phyloP scores from a whole-genome alignment of 169 alveolate species.

The Babesia ovis region DNA sequence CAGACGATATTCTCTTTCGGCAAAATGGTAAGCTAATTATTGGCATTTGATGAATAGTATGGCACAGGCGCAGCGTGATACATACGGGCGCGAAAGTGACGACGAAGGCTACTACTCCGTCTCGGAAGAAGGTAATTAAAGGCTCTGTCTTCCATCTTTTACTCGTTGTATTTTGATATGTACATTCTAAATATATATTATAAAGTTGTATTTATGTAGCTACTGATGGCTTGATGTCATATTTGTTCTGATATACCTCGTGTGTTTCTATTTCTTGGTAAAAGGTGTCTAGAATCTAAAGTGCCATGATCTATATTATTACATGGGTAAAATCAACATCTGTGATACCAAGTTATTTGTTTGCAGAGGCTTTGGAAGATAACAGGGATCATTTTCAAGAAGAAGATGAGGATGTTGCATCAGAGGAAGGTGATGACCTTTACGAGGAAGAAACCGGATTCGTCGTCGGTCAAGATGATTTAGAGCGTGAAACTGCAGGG shows the following conservation, averaged over 20 bases:
- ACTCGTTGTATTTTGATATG: neutral
- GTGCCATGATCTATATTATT: too few relatives aligned
- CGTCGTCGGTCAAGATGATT: slow-evolving; percentile 73
- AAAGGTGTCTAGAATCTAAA: too few relatives aligned
- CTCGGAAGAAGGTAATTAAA: slow-evolving; percentile 9
- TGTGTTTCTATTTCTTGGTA: too few relatives aligned
- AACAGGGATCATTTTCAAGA: slow-evolving; percentile 77
- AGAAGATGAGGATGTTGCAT: slow-evolving; percentile 77
- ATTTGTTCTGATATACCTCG: too few relatives aligned
- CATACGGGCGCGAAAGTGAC: neutral
- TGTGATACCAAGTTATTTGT: neutral
- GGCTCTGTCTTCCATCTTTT: neutral
- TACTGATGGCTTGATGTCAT: too few relatives aligned
- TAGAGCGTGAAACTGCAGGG: slow-evolving; percentile 76
- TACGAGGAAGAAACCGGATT: slow-evolving; percentile 79
- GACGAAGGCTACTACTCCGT: slow-evolving; percentile 5
- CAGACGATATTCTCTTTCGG: neutral
- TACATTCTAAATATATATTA: too few relatives aligned
- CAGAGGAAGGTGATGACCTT: slow-evolving; percentile 77
- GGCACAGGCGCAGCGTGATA: slow-evolving; percentile 6
- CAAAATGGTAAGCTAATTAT: slow-evolving; percentile 6
- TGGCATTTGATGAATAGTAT: neutral
- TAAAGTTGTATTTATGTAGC: too few relatives aligned
- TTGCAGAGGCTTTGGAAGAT: slow-evolving; percentile 63
- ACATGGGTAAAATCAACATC: too few relatives aligned